These are phyloP conservation scores for Rhizomucor pusillus DNA, from an alignment of 371 early-diverging fungal genomes.

Conservation along the genomic window DNA sequence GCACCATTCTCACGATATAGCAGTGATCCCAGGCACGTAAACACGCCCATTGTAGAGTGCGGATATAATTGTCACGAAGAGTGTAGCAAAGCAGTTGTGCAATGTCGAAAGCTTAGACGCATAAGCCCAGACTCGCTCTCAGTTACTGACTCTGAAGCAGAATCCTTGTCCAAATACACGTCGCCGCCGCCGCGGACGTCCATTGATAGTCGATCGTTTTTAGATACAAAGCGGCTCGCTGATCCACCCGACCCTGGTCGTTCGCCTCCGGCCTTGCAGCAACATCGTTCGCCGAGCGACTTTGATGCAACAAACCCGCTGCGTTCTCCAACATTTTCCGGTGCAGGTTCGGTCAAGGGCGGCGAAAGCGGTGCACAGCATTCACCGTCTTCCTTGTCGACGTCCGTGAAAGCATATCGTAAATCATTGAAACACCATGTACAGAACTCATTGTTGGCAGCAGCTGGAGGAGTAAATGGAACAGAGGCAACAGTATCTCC, in stretches of 20 bases:
- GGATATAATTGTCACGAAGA: slow-evolving; percentile 35
- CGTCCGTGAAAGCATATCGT: slow-evolving; percentile 20
- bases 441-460: slow-evolving; percentile 15
- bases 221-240: too few species aligned
- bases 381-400: slow-evolving; percentile 1
- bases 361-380: slow-evolving; percentile 1
- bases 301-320: too few species aligned
- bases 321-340: slow-evolving; percentile 24
- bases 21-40: not conserved
- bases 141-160: slow-evolving; percentile 46
- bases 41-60: slow-evolving; percentile 24
- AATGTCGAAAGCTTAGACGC: slow-evolving; percentile 32
- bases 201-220: too few species aligned
- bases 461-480: slow-evolving; percentile 1
- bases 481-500: slow-evolving; percentile 20
- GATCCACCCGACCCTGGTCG: too few species aligned
- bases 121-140: slow-evolving; percentile 37
- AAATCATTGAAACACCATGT: slow-evolving; percentile 26
- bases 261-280: too few species aligned
- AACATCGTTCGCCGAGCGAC: slow-evolving; percentile 7
- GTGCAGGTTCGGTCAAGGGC: slow-evolving; percentile 4
- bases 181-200: too few species aligned
- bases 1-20: not conserved
- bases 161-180: slow-evolving; percentile 32
- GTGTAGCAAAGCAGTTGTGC: slow-evolving; percentile 38